Conservation (phyloP, 163 green algal genomes). For the Volvox carteri region DNA sequence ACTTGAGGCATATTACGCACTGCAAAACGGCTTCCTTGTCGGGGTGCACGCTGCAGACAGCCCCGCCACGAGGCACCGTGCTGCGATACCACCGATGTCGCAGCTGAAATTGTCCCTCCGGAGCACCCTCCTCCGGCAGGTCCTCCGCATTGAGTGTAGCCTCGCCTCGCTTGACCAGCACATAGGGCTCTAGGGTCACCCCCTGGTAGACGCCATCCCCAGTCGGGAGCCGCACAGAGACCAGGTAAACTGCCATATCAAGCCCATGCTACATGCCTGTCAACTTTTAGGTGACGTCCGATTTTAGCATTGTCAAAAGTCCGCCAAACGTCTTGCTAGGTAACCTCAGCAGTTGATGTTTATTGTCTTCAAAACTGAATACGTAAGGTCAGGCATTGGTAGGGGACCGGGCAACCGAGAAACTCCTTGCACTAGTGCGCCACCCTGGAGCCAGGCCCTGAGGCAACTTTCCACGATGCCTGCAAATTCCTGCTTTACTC, state of each 20-base stretch:
- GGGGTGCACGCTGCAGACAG: constrained; percentile 93
- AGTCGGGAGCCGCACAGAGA: constrained; percentile 70
- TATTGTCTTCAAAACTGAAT: too few species aligned
- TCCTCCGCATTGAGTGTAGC: constrained; percentile 86
- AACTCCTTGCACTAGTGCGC: not conserved
- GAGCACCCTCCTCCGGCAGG: constrained; percentile 80
- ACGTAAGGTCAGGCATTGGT: too few species aligned
- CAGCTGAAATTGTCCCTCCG: constrained; percentile 83
- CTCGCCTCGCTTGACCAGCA: constrained; percentile 84
- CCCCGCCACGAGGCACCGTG: constrained; percentile 66
- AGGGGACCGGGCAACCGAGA: not conserved
- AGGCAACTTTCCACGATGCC: not conserved
- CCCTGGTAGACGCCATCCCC: constrained; percentile 86
- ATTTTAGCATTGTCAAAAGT: constrained; percentile 24
- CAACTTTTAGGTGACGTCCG: constrained; percentile 28
- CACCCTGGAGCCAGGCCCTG: not conserved
- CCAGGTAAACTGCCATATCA: constrained; percentile 49
- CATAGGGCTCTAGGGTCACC: constrained; percentile 93
- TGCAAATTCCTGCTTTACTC: too few species aligned
- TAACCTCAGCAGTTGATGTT: not conserved
- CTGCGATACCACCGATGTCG: constrained; percentile 91
- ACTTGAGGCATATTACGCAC: constrained; percentile 92
- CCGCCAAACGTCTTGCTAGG: not conserved
- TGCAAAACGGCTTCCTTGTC: constrained; percentile 91
- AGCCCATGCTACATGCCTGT: constrained; percentile 30